Base-by-base conservation (phyloP, 208 protist species). In the Leishmania tarentolae region DNA sequence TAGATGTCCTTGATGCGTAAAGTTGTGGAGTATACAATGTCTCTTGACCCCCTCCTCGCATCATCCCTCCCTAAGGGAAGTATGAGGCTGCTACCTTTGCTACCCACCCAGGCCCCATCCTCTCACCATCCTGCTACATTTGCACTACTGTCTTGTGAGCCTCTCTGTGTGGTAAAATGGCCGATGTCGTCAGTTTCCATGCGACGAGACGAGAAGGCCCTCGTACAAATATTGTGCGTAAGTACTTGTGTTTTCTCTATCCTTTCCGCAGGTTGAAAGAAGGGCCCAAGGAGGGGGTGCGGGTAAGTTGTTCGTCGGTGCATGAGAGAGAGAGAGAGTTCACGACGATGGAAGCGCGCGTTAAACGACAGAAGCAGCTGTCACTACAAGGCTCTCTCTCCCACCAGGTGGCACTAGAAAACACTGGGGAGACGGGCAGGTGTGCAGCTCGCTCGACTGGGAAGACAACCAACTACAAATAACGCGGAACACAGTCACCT, bases 401-500 rank as follows among this genome's bases (percentile, higher is more conserved):
- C 15, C 59, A 19, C 35, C 65, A 3, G 6, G 40, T 72, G 66
- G 6, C 15, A 17, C 47, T 17, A 47, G 40, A 31, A 5, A 24
- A 7, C 0, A 6, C 40, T 1, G 66, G 66, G 40, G 66, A 1
- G 21, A 31, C 4, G 42, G 40, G 66, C 42, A 42, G 40, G 66
- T 72, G 35, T 72, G 66, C 66, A 40, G 19, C 40, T 72, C 66
- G 21, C 66, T 50, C 66, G 21, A 72, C 42, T 72, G 66, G 4
- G 46, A 72, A 21, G 35, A 17, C 11, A 47, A 47, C 66, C 2
- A 47, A 72, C 46, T n/a, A 72, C 66, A 72, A 72, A 44, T 17
- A 72, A 17, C 42, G 42, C 46, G 42, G 66, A 40, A 52, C 19
- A 52, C 19, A 68, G 52, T n/a, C 66, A 68, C 11, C 35, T 44